Conservation (phyloP, 2,329 filamentous ascomycete species). For the Trichoderma sp. region DNA sequence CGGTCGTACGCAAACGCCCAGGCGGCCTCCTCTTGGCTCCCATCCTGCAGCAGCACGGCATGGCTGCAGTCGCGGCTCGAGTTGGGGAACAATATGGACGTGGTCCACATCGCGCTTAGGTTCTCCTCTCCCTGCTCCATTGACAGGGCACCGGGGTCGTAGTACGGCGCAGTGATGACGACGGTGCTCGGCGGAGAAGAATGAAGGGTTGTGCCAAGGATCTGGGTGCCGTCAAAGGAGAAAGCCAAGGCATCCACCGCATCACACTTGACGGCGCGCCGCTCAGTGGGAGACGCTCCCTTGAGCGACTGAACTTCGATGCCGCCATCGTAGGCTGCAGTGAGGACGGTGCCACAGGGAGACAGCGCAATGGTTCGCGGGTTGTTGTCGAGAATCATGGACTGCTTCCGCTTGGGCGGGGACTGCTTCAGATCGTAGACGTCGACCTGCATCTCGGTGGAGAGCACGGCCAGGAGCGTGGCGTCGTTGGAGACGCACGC, state of each 20-base stretch:
- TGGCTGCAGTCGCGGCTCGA: conserved; percentile 79
- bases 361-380: conserved; percentile 79
- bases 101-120: conserved; percentile 79
- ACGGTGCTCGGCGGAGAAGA: conserved; percentile 69
- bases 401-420: conserved; percentile 71
- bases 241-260: conserved; percentile 74
- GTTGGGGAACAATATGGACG: conserved; percentile 81
- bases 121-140: conserved; percentile 68
- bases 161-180: conserved; percentile 77
- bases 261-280: conserved; percentile 77
- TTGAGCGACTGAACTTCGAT: conserved; percentile 82
- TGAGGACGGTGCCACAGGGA: conserved; percentile 78
- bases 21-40: conserved; percentile 63
- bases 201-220: conserved; percentile 73
- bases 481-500: conserved; percentile 81
- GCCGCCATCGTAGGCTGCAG: conserved; percentile 83
- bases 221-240: conserved; percentile 75
- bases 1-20: conserved; percentile 81
- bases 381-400: conserved; percentile 75
- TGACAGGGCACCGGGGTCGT: conserved; percentile 68
- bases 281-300: conserved; percentile 64
- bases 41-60: conserved; percentile 68
- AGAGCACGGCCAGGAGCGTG: conserved; percentile 74
- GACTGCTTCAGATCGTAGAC: conserved; percentile 71
- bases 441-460: conserved; percentile 81